Base-by-base conservation (phyloP, 208 protist genomes). In the Trypanosoma conorhini region DNA sequence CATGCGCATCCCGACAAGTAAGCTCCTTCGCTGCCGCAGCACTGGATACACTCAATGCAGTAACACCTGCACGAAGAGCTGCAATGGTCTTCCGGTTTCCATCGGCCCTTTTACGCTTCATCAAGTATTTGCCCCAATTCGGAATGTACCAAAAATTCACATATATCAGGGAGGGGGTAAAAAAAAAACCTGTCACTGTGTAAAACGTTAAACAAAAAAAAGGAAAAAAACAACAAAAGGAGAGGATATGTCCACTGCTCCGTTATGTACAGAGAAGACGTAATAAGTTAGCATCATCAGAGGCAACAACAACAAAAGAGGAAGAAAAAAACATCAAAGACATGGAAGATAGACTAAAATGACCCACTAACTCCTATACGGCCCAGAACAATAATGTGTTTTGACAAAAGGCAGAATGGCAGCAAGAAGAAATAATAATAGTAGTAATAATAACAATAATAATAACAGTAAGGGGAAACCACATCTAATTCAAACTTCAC, bases 21-120 rank as follows among this genome's bases (percentile, higher is more conserved):
- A 96, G 70, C 40, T 94, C 88, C 59, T 74, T 87, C 0, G 79
- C 67, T 28, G 82, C 82, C 3, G 83, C 75, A 19, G 67, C 62
- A 51, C 80, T 91, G n/a, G 88, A 89, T 2, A 96, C 80, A 68
- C 82, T 92, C 19, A 96, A 70, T 1, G 91, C 81, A 46, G 76
- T 56, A 3, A 93, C 81, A n/a, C 91, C 88, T 42, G 40, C 77
- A 35, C 79, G 77, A 22, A 96, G 64, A 64, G 73, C 73, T 19
- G 57, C 33, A 69, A 64, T 38, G 24, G 46, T 51, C 24, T 62
- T n/a, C 58, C 38, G 22, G 24, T 21, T 56, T 24, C 9, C 28
- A 54, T 46, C 17, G 22, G 31, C 55, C 55, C 62, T 75, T 67
- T 33, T 62, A 38, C 54, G 61, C 22, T 75, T 69, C 70, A 75